A percentile compares a stretch with the other conserved stretches of the same genome.
phyloP scores from a whole-genome alignment of 2,329 filamentous ascomycete genomes.

The Fusarium mangiferae region DNA sequence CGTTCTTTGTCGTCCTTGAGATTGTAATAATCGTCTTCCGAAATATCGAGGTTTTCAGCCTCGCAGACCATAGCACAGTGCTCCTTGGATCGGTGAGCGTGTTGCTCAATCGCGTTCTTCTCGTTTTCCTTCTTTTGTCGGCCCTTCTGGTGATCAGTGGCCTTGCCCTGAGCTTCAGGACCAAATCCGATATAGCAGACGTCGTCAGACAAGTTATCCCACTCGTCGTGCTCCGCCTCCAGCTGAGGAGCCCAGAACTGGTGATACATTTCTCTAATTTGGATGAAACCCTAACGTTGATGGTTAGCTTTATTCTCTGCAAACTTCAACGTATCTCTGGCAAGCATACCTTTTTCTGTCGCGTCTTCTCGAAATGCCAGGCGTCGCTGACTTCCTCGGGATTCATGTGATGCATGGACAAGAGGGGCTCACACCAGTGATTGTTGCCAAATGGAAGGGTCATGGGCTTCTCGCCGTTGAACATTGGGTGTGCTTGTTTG shows the following conservation, averaged over 20 bases:
- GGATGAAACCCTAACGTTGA: slow-evolving; percentile 51
- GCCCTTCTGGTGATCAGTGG: slow-evolving; percentile 45
- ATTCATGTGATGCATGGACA: slow-evolving; percentile 67
- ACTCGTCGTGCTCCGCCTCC: slow-evolving; percentile 55
- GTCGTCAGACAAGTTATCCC: slow-evolving; percentile 65
- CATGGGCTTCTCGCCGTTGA: slow-evolving; percentile 65
- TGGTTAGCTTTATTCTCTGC: slow-evolving; percentile 11
- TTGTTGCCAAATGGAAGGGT: slow-evolving; percentile 59
- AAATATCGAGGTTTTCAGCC: slow-evolving; percentile 50
- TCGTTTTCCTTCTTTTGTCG: slow-evolving; percentile 53
- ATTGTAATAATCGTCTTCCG: slow-evolving; percentile 48
- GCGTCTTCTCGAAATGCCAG: slow-evolving; percentile 64
- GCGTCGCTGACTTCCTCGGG: slow-evolving; percentile 62
- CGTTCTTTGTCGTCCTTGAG: slow-evolving; percentile 45
- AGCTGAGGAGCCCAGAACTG: slow-evolving; percentile 59
- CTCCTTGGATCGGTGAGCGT: slow-evolving; percentile 57
- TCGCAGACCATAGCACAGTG: slow-evolving; percentile 63
- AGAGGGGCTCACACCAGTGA: slow-evolving; percentile 67
- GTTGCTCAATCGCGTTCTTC: slow-evolving; percentile 55
- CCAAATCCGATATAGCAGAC: slow-evolving; percentile 56
- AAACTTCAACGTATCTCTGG: too few relatives aligned
- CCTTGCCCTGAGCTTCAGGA: slow-evolving; percentile 48
- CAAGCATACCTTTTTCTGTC: slow-evolving; percentile 54
- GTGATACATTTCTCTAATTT: slow-evolving; percentile 62
- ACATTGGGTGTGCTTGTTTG: slow-evolving; percentile 60